Evolutionary conservation across 1,139 yeast species (phyloP).

Genomic region (Candida frijolesensis): DNA sequence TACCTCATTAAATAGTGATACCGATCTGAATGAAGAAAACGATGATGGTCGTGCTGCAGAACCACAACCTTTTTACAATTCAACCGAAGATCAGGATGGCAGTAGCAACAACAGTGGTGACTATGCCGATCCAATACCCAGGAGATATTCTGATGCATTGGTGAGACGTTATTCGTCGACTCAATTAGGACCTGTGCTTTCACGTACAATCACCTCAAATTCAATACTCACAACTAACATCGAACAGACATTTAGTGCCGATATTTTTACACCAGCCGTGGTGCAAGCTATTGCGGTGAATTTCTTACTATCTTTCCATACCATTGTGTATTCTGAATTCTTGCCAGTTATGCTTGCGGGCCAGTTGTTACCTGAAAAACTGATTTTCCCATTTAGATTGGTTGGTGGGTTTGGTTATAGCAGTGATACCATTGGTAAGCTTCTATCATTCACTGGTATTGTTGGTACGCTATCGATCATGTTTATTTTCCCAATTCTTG

Average conservation of each 20-base stretch:
- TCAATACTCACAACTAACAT: slow-evolving; percentile 14
- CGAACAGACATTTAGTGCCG: slow-evolving; percentile 15
- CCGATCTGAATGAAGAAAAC: slow-evolving; percentile 2
- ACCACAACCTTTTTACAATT: slow-evolving; percentile 7
- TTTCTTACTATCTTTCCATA: slow-evolving; percentile 49
- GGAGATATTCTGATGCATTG: slow-evolving; percentile 42
- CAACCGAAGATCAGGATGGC: not conserved
- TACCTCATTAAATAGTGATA: not conserved
- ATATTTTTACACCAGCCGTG: slow-evolving; percentile 37
- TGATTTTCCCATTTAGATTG: slow-evolving; percentile 34
- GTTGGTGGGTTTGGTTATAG: slow-evolving; percentile 35
- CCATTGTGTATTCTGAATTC: slow-evolving; percentile 59
- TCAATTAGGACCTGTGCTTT: slow-evolving; percentile 17
- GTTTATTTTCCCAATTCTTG: slow-evolving; percentile 56
- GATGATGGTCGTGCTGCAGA: not conserved
- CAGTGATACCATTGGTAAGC: slow-evolving; percentile 52
- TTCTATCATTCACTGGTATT: slow-evolving; percentile 58
- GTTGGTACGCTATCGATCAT: slow-evolving; percentile 55
- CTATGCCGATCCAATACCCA: slow-evolving; percentile 30
- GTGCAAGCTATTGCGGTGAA: slow-evolving; percentile 43
- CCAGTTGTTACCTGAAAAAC: slow-evolving; percentile 31
- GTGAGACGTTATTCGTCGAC: slow-evolving; percentile 43
- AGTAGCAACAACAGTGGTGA: slow-evolving; percentile 15
- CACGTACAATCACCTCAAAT: slow-evolving; percentile 15
- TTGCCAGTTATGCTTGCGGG: slow-evolving; percentile 62